phyloP scores from a whole-genome alignment of 1,284 basidiomycete species.

The Malassezia sympodialis region DNA sequence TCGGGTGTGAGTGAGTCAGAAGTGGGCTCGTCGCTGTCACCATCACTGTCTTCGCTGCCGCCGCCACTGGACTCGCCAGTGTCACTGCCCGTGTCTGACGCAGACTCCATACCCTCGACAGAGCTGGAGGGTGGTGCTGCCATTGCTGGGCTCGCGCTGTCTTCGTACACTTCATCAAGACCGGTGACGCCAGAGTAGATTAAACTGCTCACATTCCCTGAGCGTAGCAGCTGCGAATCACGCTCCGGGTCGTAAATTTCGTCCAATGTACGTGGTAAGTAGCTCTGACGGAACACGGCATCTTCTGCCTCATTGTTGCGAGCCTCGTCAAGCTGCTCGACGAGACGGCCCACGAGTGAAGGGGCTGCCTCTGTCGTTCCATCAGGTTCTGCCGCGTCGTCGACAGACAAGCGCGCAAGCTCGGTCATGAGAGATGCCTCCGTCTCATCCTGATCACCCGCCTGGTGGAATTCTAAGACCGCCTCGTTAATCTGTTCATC shows the following conservation, averaged over 20 bases:
- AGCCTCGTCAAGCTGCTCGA: background rate
- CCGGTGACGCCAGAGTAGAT: constrained; percentile 26
- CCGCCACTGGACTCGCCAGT: background rate
- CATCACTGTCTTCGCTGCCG: constrained; percentile 9
- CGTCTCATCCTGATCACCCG: constrained; percentile 21
- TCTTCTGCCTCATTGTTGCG: constrained; percentile 23
- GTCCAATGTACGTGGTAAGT: constrained; percentile 43
- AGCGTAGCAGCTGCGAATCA: constrained; percentile 25
- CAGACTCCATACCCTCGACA: background rate
- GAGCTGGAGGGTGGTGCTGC: background rate
- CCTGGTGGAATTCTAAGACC: background rate
- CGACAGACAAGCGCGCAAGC: constrained; percentile 23
- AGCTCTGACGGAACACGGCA: constrained; percentile 37
- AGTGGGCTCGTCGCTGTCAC: constrained; percentile 3
- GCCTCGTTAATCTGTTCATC: constrained; percentile 19
- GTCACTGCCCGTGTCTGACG: background rate
- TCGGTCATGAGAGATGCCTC: constrained; percentile 26
- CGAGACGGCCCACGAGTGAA: background rate
- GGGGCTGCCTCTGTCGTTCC: background rate
- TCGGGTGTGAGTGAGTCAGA: constrained; percentile 5
- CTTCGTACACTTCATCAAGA: constrained; percentile 12
- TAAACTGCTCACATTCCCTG: constrained; percentile 17
- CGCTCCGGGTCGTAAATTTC: constrained; percentile 43
- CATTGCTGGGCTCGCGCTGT: background rate
- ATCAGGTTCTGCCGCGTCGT: background rate